Evolutionary conservation across 257 asterid genomes (phyloP).

Genomic region (Avicennia marina): DNA sequence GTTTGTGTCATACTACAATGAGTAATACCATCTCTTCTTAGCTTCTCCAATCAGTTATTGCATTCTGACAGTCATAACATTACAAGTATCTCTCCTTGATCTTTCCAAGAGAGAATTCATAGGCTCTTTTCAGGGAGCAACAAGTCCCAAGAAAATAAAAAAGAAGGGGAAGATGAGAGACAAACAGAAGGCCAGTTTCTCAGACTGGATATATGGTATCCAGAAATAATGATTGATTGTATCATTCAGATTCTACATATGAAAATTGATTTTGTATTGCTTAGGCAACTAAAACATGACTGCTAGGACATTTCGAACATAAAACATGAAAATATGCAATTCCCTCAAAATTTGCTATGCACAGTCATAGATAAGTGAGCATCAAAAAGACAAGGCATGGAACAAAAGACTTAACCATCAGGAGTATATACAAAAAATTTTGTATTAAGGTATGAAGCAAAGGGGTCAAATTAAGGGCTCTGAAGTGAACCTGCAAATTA

Average conservation of each 20-base stretch:
- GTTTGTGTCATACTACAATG: too few relatives aligned
- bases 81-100: too few relatives aligned
- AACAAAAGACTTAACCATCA: not conserved
- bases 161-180: not conserved
- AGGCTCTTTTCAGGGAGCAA: too few relatives aligned
- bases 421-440: not conserved
- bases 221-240: not conserved
- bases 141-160: too few relatives aligned
- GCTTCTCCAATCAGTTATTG: too few relatives aligned
- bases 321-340: not conserved
- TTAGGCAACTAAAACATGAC: not conserved
- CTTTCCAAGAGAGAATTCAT: too few relatives aligned
- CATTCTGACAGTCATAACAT: too few relatives aligned
- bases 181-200: too few relatives aligned
- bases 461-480: not conserved
- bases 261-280: not conserved
- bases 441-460: not conserved
- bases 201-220: not conserved
- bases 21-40: too few relatives aligned
- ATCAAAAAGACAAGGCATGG: not conserved
- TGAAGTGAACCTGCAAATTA: slow-evolving; percentile 46
- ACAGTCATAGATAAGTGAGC: not conserved
- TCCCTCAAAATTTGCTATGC: not conserved
- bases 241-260: not conserved
- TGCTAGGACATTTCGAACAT: too few relatives aligned